A percentile compares a stretch with the other conserved stretches of the same genome.
Evolutionary conservation across 1,284 basidiomycete genomes (phyloP).

Genomic region (Fistulinella cinereoalba): DNA sequence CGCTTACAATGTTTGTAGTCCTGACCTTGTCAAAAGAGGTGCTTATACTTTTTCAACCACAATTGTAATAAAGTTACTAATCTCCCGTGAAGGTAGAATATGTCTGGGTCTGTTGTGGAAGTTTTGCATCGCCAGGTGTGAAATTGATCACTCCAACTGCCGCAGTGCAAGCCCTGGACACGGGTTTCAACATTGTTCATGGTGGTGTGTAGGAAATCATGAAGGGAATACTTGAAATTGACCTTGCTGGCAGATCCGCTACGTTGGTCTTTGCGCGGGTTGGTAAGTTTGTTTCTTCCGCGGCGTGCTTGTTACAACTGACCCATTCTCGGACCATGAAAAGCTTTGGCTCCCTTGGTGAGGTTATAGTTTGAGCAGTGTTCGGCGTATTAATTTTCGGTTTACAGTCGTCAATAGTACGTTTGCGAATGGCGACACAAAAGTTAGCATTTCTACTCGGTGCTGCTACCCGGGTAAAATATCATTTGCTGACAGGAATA

Average conservation of each 20-base stretch:
- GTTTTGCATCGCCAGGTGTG: neutral
- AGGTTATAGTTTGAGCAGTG: neutral
- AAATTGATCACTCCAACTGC: neutral
- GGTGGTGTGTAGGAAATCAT: neutral
- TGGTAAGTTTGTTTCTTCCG: neutral
- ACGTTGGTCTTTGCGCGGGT: neutral
- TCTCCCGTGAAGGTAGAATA: conserved; percentile 1
- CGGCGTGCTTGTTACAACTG: neutral
- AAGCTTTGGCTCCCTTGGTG: neutral
- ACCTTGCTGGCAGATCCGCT: conserved; percentile 1
- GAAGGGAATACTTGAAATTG: neutral
- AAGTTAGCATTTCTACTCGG: neutral
- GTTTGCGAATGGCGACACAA: neutral
- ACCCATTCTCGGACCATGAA: neutral
- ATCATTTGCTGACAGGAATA: neutral
- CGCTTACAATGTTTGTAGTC: neutral
- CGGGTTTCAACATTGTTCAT: conserved; percentile 1
- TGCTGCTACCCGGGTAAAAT: too few species aligned
- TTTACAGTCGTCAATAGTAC: neutral
- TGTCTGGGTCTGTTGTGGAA: neutral
- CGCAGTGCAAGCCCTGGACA: neutral
- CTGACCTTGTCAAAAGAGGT: conserved; percentile 3
- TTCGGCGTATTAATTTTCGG: neutral
- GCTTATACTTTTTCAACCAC: neutral
- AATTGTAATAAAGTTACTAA: neutral